These are phyloP conservation scores for Decorospora gaudefroyi DNA, from an alignment of 2,329 filamentous ascomycete genomes.

Conservation along the genomic window DNA sequence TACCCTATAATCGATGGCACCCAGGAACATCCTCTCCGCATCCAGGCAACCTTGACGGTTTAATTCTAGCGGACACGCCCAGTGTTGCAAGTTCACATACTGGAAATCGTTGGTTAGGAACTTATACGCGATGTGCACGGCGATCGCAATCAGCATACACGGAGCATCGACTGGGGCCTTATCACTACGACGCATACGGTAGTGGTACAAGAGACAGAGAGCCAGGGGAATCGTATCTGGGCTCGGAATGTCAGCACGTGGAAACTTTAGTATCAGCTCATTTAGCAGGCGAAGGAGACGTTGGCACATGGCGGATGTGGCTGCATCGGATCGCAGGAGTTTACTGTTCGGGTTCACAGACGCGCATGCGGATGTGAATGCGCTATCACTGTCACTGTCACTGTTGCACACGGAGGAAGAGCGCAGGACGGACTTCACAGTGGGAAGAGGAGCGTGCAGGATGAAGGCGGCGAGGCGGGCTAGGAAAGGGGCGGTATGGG, in stretches of 20 bases:
- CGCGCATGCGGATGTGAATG: background rate
- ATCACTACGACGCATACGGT: too few relatives aligned
- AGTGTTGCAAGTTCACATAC: background rate
- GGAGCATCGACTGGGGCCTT: too few relatives aligned
- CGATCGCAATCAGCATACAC: background rate
- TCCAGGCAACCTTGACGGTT: background rate
- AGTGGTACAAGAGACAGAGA: conserved; percentile 1
- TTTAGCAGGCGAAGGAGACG: background rate
- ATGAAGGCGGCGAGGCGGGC: conserved; percentile 9
- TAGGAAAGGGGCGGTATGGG: conserved; percentile 2
- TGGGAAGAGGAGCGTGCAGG: conserved; percentile 1
- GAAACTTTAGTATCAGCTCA: background rate
- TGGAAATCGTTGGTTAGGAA: background rate
- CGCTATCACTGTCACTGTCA: background rate
- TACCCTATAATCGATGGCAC: background rate
- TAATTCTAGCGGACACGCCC: background rate
- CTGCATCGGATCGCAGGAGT: background rate
- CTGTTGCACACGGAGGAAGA: background rate
- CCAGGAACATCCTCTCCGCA: background rate
- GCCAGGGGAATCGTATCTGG: conserved; percentile 3
- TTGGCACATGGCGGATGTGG: background rate
- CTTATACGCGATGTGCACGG: conserved; percentile 4
- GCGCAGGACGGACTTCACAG: background rate
- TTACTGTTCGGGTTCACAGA: background rate
- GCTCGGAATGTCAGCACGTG: background rate